A percentile compares a stretch with the other conserved stretches of the same genome.
These are phyloP conservation scores for Kodamaea alishanica DNA, from an alignment of 1,139 yeast genomes.

Conservation along the genomic window DNA sequence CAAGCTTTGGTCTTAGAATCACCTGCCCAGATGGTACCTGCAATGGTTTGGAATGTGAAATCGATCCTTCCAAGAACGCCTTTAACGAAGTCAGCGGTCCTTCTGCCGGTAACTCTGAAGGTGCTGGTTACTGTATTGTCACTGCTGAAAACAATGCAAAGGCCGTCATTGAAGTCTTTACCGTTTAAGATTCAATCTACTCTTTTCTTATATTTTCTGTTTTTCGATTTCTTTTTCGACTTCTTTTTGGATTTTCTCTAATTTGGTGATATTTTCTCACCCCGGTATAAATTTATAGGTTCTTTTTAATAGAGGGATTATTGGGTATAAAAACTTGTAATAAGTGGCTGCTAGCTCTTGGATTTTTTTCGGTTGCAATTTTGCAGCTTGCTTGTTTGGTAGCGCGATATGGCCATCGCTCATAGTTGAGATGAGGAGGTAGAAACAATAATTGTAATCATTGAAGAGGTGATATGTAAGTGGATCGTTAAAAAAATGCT, in stretches of 20 bases:
- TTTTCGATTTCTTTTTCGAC: background rate
- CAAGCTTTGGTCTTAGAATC: conserved; percentile 68
- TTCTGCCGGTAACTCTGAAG: conserved; percentile 51
- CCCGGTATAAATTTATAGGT: background rate
- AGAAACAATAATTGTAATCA: no score
- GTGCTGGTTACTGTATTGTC: conserved; percentile 76
- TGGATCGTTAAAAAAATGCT: no score
- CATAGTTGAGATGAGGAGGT: no score
- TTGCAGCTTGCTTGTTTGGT: no score
- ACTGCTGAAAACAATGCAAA: conserved; percentile 63
- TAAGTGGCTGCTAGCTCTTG: no score
- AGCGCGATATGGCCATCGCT: no score
- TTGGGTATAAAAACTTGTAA: background rate
- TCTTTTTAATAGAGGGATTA: background rate
- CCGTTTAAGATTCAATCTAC: conserved; percentile 5
- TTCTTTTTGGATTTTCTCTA: background rate
- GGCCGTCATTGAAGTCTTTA: conserved; percentile 72
- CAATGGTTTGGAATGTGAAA: conserved; percentile 72
- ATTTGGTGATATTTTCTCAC: background rate
- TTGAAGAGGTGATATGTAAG: no score
- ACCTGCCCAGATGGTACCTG: conserved; percentile 71
- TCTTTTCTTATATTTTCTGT: background rate
- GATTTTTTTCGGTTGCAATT: no score
- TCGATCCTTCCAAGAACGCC: conserved; percentile 64
- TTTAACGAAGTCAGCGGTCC: conserved; percentile 51